A percentile compares a stretch with the other conserved stretches of the same genome.
phyloP scores from a whole-genome alignment of 768 basidiomycete genomes.

The Strobilomyces confusus region DNA sequence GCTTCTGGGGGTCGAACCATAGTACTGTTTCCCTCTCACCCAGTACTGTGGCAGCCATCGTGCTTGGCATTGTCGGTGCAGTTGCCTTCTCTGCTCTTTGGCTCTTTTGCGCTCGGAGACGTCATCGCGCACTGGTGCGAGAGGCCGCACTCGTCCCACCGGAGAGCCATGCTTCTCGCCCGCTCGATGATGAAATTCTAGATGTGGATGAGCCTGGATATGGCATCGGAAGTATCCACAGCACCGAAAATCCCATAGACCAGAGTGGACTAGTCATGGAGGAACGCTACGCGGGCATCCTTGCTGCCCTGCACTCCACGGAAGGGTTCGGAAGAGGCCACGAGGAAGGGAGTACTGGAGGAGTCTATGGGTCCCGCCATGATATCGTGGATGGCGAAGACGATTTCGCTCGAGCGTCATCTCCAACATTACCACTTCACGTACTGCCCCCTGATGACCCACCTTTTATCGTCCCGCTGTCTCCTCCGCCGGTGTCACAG shows the following conservation, averaged over 20 bases:
- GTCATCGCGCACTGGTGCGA: slow-evolving; percentile 22
- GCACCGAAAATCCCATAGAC: not conserved
- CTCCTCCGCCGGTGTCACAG: slow-evolving; percentile 17
- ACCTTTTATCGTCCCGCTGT: slow-evolving; percentile 17
- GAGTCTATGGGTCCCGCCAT: slow-evolving; percentile 24
- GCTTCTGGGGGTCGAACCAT: slow-evolving; percentile 1
- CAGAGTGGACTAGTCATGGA: slow-evolving; percentile 9
- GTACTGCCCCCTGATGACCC: slow-evolving; percentile 11
- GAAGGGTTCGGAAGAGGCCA: slow-evolving; percentile 12
- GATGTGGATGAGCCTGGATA: slow-evolving; percentile 12
- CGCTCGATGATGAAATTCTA: slow-evolving; percentile 23
- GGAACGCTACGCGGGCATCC: slow-evolving; percentile 27
- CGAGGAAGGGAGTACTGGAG: slow-evolving; percentile 27
- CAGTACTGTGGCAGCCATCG: slow-evolving; percentile 21
- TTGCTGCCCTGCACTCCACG: slow-evolving; percentile 21
- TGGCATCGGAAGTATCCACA: not conserved
- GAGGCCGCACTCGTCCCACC: slow-evolving; percentile 15
- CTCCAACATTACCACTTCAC: slow-evolving; percentile 23
- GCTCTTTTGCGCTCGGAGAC: slow-evolving; percentile 32
- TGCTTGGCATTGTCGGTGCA: slow-evolving; percentile 25
- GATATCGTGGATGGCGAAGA: slow-evolving; percentile 8
- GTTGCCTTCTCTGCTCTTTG: slow-evolving; percentile 26
- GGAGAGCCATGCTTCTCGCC: slow-evolving; percentile 10
- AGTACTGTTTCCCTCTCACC: slow-evolving; percentile 19
- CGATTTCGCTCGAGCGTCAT: slow-evolving; percentile 17